Conservation (phyloP, 2,329 filamentous ascomycete species). For the Paecilomyces formosus region DNA sequence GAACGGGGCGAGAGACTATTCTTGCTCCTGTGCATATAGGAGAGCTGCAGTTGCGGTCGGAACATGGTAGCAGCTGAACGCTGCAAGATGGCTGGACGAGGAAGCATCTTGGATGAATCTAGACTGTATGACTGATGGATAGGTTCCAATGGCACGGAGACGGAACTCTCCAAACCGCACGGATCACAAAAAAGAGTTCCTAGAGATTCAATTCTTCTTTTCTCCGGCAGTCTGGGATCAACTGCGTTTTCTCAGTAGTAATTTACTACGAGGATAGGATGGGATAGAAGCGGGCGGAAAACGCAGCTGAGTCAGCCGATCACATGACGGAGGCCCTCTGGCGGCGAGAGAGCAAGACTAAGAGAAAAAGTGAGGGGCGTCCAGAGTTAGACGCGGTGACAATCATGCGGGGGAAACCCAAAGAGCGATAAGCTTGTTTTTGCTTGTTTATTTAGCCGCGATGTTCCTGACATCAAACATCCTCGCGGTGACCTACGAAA, state of each 20-base stretch:
- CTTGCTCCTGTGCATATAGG: background rate
- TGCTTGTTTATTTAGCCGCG: constrained; percentile 2
- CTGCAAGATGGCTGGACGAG: background rate
- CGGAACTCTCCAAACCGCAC: background rate
- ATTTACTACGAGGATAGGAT: background rate
- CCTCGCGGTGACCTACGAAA: background rate
- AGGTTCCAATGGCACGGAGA: no score
- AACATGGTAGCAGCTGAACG: background rate
- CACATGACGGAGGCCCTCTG: background rate
- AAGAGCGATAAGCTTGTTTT: constrained; percentile 26
- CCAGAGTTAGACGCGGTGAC: constrained; percentile 7
- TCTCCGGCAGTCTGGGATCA: background rate
- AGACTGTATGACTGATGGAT: background rate
- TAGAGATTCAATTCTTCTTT: background rate
- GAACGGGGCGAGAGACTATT: background rate
- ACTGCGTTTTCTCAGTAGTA: no score
- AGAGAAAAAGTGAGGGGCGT: background rate
- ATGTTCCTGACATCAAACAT: constrained; percentile 4
- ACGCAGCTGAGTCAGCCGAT: background rate
- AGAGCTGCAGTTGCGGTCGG: background rate
- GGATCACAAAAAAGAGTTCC: background rate
- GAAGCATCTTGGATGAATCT: background rate
- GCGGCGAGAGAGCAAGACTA: background rate
- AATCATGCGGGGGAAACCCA: constrained; percentile 19
- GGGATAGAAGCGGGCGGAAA: background rate